Conservation (phyloP, 306 rosid species). For the Inga laurina region DNA sequence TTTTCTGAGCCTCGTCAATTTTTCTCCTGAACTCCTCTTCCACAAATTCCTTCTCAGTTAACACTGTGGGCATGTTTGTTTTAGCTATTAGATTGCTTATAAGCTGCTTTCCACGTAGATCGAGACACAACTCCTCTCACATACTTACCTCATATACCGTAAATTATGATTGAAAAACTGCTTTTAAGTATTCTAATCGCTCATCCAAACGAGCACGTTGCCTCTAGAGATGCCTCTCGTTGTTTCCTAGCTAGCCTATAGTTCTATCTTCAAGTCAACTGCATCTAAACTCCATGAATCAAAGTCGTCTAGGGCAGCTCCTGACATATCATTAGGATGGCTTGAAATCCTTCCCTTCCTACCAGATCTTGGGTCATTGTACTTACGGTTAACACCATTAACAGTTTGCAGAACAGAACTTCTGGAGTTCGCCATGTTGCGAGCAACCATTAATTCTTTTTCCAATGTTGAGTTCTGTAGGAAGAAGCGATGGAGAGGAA, state of each 20-base stretch:
- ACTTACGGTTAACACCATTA: conserved; percentile 76
- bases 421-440: conserved; percentile 73
- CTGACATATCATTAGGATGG: conserved; percentile 65
- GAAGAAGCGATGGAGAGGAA: no score
- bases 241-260: conserved; percentile 84
- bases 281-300: no score
- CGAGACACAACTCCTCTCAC: no score
- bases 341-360: conserved; percentile 79
- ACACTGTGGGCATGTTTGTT: no score
- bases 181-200: no score
- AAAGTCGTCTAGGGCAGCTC: not conserved
- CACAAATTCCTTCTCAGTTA: conserved; percentile 82
- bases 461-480: conserved; percentile 82
- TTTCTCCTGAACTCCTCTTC: conserved; percentile 85
- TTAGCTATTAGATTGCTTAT: no score
- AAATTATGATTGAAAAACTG: no score
- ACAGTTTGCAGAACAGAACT: conserved; percentile 45
- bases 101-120: no score
- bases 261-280: conserved; percentile 83
- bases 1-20: conserved; percentile 86
- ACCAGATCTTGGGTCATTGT: conserved; percentile 66
- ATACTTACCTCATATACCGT: no score
- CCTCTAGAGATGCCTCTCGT: conserved; percentile 89
- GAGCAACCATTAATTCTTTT: conserved; percentile 76
- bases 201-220: no score